Conservation (phyloP, 106 monocot genomes). For the Dendrobium chrysotoxum region DNA sequence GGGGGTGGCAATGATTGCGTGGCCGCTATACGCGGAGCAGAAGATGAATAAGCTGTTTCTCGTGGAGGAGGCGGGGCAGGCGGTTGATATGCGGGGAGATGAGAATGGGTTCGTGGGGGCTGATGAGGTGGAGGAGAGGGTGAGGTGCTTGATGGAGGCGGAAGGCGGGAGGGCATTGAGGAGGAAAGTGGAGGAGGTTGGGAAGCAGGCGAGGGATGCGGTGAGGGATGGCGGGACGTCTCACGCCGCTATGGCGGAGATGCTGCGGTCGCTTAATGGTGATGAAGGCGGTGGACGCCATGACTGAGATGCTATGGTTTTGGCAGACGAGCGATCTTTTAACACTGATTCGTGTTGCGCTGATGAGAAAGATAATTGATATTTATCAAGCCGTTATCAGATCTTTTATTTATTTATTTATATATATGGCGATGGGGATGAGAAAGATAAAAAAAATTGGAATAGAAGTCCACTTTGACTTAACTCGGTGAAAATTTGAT, state of each 20-base stretch:
- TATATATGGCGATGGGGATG: too few relatives aligned
- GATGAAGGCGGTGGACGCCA: too few relatives aligned
- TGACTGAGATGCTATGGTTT: too few relatives aligned
- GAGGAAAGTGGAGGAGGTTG: constrained; percentile 14
- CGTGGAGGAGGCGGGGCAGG: constrained; percentile 33
- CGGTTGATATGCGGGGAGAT: constrained; percentile 32
- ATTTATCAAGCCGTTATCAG: too few relatives aligned
- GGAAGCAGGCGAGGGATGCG: constrained; percentile 26
- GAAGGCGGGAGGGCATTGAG: constrained; percentile 29
- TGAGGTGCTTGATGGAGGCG: constrained; percentile 56
- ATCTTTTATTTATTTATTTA: too few relatives aligned
- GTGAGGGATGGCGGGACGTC: constrained; percentile 25
- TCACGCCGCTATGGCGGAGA: constrained; percentile 9
- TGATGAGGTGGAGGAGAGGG: constrained; percentile 47
- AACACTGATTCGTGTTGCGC: too few relatives aligned
- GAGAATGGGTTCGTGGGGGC: constrained; percentile 35
- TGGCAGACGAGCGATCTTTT: too few relatives aligned
- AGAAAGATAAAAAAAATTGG: too few relatives aligned
- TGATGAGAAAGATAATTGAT: too few relatives aligned
- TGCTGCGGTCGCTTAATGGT: constrained; percentile 1
- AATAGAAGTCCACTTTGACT: too few relatives aligned
- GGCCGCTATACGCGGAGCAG: constrained; percentile 79
- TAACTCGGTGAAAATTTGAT: too few relatives aligned
- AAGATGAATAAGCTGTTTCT: constrained; percentile 53
- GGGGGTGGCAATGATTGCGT: constrained; percentile 58